Conservation (phyloP, 495 filamentous ascomycete genomes). For the Hypoxylon rickii region DNA sequence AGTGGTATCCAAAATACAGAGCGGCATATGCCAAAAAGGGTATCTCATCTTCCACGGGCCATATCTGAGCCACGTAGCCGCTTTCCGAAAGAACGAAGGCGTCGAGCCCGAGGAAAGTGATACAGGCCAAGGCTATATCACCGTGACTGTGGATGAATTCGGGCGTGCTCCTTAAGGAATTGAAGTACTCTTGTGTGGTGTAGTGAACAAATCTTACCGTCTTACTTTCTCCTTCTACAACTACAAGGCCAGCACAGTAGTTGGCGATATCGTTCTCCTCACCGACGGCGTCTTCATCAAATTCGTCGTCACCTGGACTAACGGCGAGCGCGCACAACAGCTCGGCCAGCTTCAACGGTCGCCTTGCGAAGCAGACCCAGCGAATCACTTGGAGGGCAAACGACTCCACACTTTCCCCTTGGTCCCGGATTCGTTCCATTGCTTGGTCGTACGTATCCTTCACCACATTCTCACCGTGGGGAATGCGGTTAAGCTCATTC, state of each 20-base stretch:
- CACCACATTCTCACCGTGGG: conserved; percentile 28
- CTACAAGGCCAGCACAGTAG: conserved; percentile 44
- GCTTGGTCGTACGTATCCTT: conserved; percentile 45
- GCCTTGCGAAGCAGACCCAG: conserved; percentile 39
- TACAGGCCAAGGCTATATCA: conserved; percentile 36
- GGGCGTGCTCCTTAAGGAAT: conserved; percentile 25
- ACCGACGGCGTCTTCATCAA: conserved; percentile 39
- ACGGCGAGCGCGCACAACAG: conserved; percentile 46
- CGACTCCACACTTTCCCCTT: conserved; percentile 30
- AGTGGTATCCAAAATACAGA: conserved; percentile 41
- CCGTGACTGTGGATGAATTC: conserved; percentile 36
- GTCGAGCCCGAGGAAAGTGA: conserved; percentile 39
- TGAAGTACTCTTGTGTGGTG: conserved; percentile 43
- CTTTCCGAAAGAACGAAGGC: conserved; percentile 12
- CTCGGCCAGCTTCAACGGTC: conserved; percentile 35
- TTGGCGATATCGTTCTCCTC: conserved; percentile 32
- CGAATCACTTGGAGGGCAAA: conserved; percentile 37
- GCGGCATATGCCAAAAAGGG: conserved; percentile 40
- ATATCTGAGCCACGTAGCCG: conserved; percentile 26
- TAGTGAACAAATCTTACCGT: conserved; percentile 41
- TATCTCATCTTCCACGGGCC: conserved; percentile 23
- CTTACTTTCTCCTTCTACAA: conserved; percentile 39
- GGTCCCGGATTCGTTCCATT: conserved; percentile 45
- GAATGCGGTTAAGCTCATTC: conserved; percentile 30
- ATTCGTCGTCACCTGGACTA: conserved; percentile 10